phyloP scores from a whole-genome alignment of 225 moss, liverwort and hornwort species.

The Takakia lepidozioides region DNA sequence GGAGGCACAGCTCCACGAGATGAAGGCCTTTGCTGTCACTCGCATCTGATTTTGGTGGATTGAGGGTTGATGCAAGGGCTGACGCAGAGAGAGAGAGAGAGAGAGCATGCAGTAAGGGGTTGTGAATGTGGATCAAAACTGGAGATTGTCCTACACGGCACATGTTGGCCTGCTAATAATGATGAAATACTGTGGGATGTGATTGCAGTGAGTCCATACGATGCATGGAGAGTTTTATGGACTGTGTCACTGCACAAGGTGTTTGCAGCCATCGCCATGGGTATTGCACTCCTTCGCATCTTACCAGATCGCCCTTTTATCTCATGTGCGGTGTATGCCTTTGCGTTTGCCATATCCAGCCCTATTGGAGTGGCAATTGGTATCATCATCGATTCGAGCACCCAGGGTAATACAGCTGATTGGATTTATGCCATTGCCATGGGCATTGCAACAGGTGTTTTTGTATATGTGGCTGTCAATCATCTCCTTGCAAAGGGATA shows the following conservation, averaged over 20 bases:
- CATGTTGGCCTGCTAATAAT: too few relatives aligned
- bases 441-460: slow-evolving; percentile 46
- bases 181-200: neutral
- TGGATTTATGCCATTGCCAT: slow-evolving; percentile 54
- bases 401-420: slow-evolving; percentile 30
- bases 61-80: too few relatives aligned
- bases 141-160: too few relatives aligned
- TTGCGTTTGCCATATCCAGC: slow-evolving; percentile 54
- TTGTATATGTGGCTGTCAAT: slow-evolving; percentile 61
- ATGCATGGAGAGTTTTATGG: slow-evolving; percentile 57
- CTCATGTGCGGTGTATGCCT: slow-evolving; percentile 30
- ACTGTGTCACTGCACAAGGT: slow-evolving; percentile 44
- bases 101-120: too few relatives aligned
- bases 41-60: too few relatives aligned
- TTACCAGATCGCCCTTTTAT: slow-evolving; percentile 38
- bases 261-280: slow-evolving; percentile 55
- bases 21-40: too few relatives aligned
- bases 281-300: slow-evolving; percentile 51
- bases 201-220: slow-evolving; percentile 29
- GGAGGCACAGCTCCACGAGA: too few relatives aligned
- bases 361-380: slow-evolving; percentile 54
- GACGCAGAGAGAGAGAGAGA: too few relatives aligned
- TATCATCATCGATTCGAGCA: slow-evolving; percentile 47
- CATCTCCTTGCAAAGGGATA: slow-evolving; percentile 46
- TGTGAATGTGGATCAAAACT: too few relatives aligned